Evolutionary conservation across 345 rosid species (phyloP), one percentile per base, ranked within the genome.

Genomic region (Salix viminalis): DNA sequence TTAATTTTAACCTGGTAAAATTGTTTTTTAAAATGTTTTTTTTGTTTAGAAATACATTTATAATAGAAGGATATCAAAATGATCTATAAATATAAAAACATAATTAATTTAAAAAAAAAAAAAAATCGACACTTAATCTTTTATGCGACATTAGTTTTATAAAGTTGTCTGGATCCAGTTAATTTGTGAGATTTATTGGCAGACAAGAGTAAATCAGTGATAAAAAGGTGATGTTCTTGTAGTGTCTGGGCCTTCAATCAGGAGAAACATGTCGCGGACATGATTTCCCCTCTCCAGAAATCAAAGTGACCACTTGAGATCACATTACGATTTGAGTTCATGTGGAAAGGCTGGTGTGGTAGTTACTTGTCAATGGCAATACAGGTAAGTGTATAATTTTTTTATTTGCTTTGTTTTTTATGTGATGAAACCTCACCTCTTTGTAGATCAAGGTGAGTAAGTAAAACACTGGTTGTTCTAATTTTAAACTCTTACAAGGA

Each of bases 391-490:
- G 1, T 24, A 24, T 24, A 24, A 26, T 26, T 26, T 26, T 1
- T 26, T 26, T 26, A 26, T 26, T 26, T 26, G 28, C 1, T 26
- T 1, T 26, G 28, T 26, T 26, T 26, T 28, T 28, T 28, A 28
- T 28, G 30, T 28, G 30, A 28, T 28, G 30, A 28, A 28, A 28
- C 2, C 30, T 28, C 2, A 28, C 1, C 30, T 28, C 2, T 2
- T 28, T 28, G 2, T 28, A 4, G 4, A 32, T 2, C 4, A 0
- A 4, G 4, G 34, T 32, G 4, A 32, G 0, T 3, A 0, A 0
- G 4, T 32, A 32, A 32, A 32, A 32, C 2, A 3, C 34, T 3
- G 0, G 0, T 32, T 32, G 0, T 32, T 0, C 0, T 0, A 30
- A 2, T 30, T 30, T 32, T 0, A 32, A 0, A 3, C 34, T 32